Conservation (phyloP, 495 filamentous ascomycete genomes). For the Lindgomyces ingoldianus region DNA sequence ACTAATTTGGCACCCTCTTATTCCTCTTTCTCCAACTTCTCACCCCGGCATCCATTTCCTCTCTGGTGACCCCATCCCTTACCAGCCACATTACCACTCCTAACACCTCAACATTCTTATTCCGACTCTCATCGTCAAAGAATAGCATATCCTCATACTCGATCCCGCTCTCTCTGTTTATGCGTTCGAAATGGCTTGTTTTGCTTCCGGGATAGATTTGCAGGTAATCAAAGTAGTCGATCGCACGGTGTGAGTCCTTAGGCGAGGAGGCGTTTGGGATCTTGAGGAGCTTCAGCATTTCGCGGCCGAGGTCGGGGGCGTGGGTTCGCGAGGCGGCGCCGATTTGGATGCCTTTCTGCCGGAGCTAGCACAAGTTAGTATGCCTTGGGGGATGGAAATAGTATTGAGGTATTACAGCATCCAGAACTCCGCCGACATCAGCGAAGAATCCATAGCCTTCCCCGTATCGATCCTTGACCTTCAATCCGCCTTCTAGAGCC, state of each 20-base stretch:
- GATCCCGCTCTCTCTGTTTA: slow-evolving; percentile 67
- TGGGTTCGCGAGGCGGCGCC: slow-evolving; percentile 82
- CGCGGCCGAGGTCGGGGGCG: slow-evolving; percentile 74
- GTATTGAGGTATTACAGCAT: slow-evolving; percentile 50
- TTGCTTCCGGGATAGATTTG: slow-evolving; percentile 92
- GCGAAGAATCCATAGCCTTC: slow-evolving; percentile 81
- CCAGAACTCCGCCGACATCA: slow-evolving; percentile 72
- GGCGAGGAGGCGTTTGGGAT: slow-evolving; percentile 52
- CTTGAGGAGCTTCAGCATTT: slow-evolving; percentile 75
- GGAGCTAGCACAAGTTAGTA: slow-evolving; percentile 14
- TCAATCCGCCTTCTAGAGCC: slow-evolving; percentile 41
- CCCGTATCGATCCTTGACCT: slow-evolving; percentile 58
- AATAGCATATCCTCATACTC: slow-evolving; percentile 87
- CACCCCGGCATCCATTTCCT: slow-evolving; percentile 78
- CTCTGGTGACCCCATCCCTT: slow-evolving; percentile 72
- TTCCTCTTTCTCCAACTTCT: slow-evolving; percentile 78
- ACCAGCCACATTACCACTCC: slow-evolving; percentile 85
- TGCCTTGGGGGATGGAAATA: background rate
- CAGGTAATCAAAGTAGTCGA: slow-evolving; percentile 79
- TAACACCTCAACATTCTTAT: slow-evolving; percentile 74
- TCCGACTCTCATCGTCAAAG: slow-evolving; percentile 91
- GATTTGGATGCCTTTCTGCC: slow-evolving; percentile 58
- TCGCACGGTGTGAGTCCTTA: slow-evolving; percentile 49
- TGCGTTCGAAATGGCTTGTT: slow-evolving; percentile 74
- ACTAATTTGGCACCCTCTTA: no score